Base-by-base conservation (phyloP, 768 basidiomycete species). In the Fomitopsis serialis region DNA sequence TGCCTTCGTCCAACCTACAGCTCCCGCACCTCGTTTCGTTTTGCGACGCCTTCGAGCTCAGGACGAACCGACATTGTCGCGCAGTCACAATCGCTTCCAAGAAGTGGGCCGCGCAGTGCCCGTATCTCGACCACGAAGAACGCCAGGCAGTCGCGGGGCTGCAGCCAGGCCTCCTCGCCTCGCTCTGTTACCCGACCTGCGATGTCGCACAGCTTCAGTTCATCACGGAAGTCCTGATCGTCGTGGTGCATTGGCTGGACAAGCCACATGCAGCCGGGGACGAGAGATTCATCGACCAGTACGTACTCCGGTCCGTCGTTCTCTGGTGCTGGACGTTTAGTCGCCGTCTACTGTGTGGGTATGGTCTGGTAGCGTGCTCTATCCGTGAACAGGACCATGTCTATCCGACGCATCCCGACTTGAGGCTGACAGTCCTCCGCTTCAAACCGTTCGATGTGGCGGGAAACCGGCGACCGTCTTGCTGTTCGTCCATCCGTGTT, bases 141-240 rank as follows among this genome's bases (percentile, higher is more conserved):
- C 52, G 50, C 21, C 51, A 46, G 19, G 53, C 48, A 11, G 53
- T 71, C 22, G 55, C 58, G 12, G 62, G 60, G 27, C 62, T 68
- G 45, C 78, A 75, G 54, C 62, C 71, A 4, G 82, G 81, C 0
- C 67, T 87, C 22, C 71, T 84, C 25, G 81, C 80, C 1, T 72
- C 81, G 1, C 71, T 84, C 1, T 83, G 81, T 59, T 78, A 80
- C 58, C 84, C 85, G 8, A 74, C 68, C 2, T 79, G 77, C 57
- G 84, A 85, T 59, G 66, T 70, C 8, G 68, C 80, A 0, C 85
- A 86, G 62, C 67, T 87, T 22, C 68, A 72, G 29, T 68, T 82
- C 34, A 66, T 79, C 47, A 71, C 75, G 29, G 79, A 59, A 49
- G 59, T 55, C 54, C 52, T 61, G 32, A 48, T 58, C 25, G 45